Evolutionary conservation across 2,329 filamentous ascomycete species (phyloP), one percentile per base, ranked within the genome.

Genomic region (Pseudodiploospora longispora): DNA sequence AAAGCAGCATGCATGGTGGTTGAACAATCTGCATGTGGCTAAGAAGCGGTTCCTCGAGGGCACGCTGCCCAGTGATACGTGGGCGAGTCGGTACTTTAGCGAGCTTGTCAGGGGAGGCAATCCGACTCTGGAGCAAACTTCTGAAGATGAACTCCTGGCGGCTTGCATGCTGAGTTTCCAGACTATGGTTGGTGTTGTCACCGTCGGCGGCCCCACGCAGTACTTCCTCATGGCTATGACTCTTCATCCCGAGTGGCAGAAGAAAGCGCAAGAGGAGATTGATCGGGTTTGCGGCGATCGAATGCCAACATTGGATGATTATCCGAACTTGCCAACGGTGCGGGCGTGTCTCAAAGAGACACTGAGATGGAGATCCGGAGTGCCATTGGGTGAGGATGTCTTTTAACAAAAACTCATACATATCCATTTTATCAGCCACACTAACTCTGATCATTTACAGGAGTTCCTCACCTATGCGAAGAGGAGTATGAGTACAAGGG

Each of bases 281-380:
- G 77, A 81, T 50, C 59, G 66, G 6, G 72, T 78, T 1, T 76
- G 73, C 43, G 74, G 74, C 10, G 67, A 74, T 46, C 66, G 71
- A 19, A 66, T 78, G 61, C 76, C 76, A 0, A 70, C 60, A 10
- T 66, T 72, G 31, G 60, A 63, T 6, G 74, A 80, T 52, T 71
- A 69, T 50, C 59, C 70, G 2, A 58, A 69, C 10, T 59, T 80
- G 19, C 76, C 76, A 1, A 74, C 66, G 0, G 66, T 79, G 7
- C 64, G 75, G 10, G 76, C 76, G 2, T 74, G 74, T 36, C 59
- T 80, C 28, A 78, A 80, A 58, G 77, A 81, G 59, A 75, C 72
- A 10, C 56, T 78, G n/a, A 63, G 76, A 37, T 80, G 76, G 76
- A 64, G 74, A 41, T 76, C 75, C 4, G 69, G 74, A 32, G 73